Base-by-base conservation (phyloP, 306 rosid genomes). In the Castanea sativa region DNA sequence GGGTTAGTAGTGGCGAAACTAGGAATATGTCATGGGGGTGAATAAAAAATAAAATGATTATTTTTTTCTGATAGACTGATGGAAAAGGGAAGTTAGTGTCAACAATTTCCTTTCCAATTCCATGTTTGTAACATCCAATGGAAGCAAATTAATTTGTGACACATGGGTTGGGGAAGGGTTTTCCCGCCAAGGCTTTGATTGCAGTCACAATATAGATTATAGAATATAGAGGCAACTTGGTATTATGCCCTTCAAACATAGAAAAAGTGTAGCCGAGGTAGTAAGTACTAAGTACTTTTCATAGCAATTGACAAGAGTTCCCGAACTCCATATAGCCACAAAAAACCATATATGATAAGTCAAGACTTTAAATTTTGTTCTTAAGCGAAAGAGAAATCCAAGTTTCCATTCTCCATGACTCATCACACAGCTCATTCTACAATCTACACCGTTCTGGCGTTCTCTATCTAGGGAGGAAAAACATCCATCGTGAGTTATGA, bases 271-370 rank as follows among this genome's bases (percentile, higher is more conserved):
- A 5, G 6, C 20, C 16, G 12, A 14, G 38, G 41, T 13, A 2
- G 69, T 15, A 49, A 49, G 53, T 49, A 9, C 6, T 15, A 49
- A 49, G 53, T 49, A 9, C 6, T 19, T 63, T 59, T 59, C 65
- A 23, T 4, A 59, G 32, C 65, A 20, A 49, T 49, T 72, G 45
- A 49, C 53, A 79, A 41, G 16, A 41, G 64, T 29, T 15, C 43
- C 76, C 38, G 55, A 59, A 51, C 8, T 71, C 72, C 43, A 29
- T 20, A 41, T 45, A 43, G 38, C 81, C 83, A 78, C 60, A 32
- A 32, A 32, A 49, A 55, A 14, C n/a, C 38, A 32, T 19, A 27
- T 10, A 71, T 10, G 15, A 38, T 23, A 77, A 67, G 59, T 27
- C 74, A 49, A 38, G n/a, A 59, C 59, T 25, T 69, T 13, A 55